Percentiles rank a stretch among this genome's conserved stretches.
Evolutionary conservation across 768 basidiomycete genomes (phyloP).

Genomic region (Hygrophoropsis aurantiaca): DNA sequence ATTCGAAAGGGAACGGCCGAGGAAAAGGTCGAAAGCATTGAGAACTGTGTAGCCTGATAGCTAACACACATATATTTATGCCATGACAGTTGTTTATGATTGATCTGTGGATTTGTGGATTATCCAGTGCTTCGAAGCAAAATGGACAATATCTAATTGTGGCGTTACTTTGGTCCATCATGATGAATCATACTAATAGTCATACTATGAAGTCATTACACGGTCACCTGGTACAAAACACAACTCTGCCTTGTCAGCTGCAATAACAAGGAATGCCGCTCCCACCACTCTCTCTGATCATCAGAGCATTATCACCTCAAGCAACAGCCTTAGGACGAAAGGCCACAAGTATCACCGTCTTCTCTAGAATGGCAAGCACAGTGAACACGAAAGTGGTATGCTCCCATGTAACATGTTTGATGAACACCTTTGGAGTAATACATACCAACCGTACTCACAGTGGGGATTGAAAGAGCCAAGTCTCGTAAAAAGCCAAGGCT

Average conservation of each 20-base stretch:
- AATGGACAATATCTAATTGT: too few relatives aligned
- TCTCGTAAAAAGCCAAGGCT: constrained; percentile 71
- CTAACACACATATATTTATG: too few relatives aligned
- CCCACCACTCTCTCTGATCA: constrained; percentile 14
- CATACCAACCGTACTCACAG: constrained; percentile 30
- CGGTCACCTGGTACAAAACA: constrained; percentile 1
- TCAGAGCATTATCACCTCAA: constrained; percentile 19
- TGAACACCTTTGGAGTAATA: background rate
- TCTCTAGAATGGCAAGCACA: constrained; percentile 59
- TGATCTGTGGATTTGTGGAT: too few relatives aligned
- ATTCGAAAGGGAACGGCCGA: constrained; percentile 14
- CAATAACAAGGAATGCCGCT: constrained; percentile 10
- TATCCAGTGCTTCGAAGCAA: too few relatives aligned
- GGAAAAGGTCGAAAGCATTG: constrained; percentile 28
- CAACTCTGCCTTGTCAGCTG: background rate
- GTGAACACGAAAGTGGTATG: constrained; percentile 29
- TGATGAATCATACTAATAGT: too few relatives aligned
- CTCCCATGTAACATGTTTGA: constrained; percentile 14
- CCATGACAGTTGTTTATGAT: too few relatives aligned
- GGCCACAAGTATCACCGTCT: constrained; percentile 7
- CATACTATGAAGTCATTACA: constrained; percentile 3
- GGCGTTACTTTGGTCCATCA: too few relatives aligned
- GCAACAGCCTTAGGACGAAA: constrained; percentile 2
- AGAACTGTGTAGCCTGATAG: constrained; percentile 9
- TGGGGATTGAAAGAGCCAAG: constrained; percentile 77